A percentile compares a stretch with the other conserved stretches of the same genome.
Evolutionary conservation across 495 filamentous ascomycete genomes (phyloP).

Genomic region (Emericellopsis terricola): DNA sequence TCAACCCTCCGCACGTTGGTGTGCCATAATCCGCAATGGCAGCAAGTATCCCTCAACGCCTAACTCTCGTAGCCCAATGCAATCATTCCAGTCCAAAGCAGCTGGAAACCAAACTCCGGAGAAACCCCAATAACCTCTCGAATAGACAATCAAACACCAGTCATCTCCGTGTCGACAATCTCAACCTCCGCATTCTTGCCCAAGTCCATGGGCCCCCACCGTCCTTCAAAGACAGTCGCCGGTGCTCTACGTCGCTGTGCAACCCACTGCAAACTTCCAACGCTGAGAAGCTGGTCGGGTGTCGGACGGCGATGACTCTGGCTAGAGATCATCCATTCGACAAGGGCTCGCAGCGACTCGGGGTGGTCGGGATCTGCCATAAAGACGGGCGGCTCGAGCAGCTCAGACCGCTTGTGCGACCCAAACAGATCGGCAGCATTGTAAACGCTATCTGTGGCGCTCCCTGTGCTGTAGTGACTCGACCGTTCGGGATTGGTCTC

Average conservation of each 20-base stretch:
- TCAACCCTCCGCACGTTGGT: too few relatives aligned
- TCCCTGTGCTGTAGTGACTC: slow-evolving; percentile 5
- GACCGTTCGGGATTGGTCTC: slow-evolving; percentile 32
- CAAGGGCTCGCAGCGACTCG: slow-evolving; percentile 65
- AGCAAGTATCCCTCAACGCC: too few relatives aligned
- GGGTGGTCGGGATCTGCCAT: slow-evolving; percentile 57
- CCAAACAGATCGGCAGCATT: slow-evolving; percentile 26
- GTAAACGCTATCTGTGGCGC: slow-evolving; percentile 7
- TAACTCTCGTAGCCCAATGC: too few relatives aligned
- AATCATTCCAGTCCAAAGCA: too few relatives aligned
- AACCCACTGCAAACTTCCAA: slow-evolving; percentile 60
- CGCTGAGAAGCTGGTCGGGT: slow-evolving; percentile 48
- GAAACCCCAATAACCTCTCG: too few relatives aligned
- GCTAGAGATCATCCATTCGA: slow-evolving; percentile 74
- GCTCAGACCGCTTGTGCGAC: slow-evolving; percentile 37
- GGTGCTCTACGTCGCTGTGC: slow-evolving; percentile 54
- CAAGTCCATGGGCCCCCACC: slow-evolving; percentile 56
- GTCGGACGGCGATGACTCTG: slow-evolving; percentile 56
- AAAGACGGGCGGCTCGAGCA: slow-evolving; percentile 62
- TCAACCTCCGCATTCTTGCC: slow-evolving; percentile 7
- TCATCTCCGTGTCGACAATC: slow-evolving; percentile 28
- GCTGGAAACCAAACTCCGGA: too few relatives aligned
- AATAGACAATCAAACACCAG: slow-evolving; percentile 27
- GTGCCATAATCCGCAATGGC: too few relatives aligned
- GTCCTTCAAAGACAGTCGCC: slow-evolving; percentile 86